phyloP scores from a whole-genome alignment of 441 rosid species.

The Pelargonium fulgidum region DNA sequence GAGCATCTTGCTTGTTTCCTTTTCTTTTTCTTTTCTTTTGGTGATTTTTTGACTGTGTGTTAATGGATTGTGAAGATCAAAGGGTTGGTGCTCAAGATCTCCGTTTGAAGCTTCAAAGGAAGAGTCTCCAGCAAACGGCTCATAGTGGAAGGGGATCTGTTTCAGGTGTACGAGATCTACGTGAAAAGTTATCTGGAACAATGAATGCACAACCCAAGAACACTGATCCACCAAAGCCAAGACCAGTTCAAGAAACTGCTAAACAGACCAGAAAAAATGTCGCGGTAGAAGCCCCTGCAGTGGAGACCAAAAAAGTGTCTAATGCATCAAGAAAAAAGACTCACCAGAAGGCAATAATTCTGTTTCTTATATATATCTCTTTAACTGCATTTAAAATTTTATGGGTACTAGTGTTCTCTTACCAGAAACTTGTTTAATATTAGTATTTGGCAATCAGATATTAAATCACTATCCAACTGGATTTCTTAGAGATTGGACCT shows the following conservation, averaged over 20 bases:
- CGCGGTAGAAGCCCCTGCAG: slow-evolving; percentile 47
- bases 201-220: slow-evolving; percentile 48
- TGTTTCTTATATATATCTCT: background rate
- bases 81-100: slow-evolving; percentile 72
- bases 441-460: background rate
- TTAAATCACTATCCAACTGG: background rate
- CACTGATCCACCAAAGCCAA: slow-evolving; percentile 45
- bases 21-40: slow-evolving; percentile 15
- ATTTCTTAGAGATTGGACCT: background rate
- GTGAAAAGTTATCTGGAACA: slow-evolving; percentile 87
- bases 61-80: slow-evolving; percentile 56
- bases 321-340: slow-evolving; percentile 48
- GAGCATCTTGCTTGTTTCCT: slow-evolving; percentile 18
- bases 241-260: slow-evolving; percentile 43
- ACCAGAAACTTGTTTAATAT: background rate
- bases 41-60: slow-evolving; percentile 33
- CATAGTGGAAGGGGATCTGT: slow-evolving; percentile 47
- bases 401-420: background rate
- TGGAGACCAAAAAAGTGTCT: slow-evolving; percentile 48
- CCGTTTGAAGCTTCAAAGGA: slow-evolving; percentile 80
- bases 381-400: background rate
- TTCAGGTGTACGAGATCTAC: slow-evolving; percentile 62
- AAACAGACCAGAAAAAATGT: slow-evolving; percentile 53
- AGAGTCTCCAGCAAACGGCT: slow-evolving; percentile 38
- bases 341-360: slow-evolving; percentile 48